Conservation (phyloP, 2,329 filamentous ascomycete genomes). For the Aspergillus sp. region DNA sequence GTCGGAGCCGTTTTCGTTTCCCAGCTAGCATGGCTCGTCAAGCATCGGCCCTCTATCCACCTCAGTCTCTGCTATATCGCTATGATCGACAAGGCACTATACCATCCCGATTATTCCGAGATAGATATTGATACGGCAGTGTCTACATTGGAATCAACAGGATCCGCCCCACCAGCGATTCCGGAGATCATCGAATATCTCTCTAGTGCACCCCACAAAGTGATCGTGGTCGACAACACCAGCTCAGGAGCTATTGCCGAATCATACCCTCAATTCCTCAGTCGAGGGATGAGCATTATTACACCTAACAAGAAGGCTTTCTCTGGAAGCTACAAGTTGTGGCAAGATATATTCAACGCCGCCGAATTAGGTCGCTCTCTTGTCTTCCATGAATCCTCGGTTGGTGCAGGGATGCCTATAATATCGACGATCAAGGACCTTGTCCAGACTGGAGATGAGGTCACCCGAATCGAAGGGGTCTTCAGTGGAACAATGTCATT, state of each 20-base stretch:
- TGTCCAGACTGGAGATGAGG: constrained; percentile 86
- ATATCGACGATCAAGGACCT: constrained; percentile 91
- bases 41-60: constrained; percentile 72
- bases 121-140: constrained; percentile 52
- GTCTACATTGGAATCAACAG: constrained; percentile 57
- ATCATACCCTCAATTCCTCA: constrained; percentile 74
- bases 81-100: constrained; percentile 64
- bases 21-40: constrained; percentile 69
- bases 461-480: constrained; percentile 90
- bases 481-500: constrained; percentile 98
- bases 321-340: constrained; percentile 72
- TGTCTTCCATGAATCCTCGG: constrained; percentile 91
- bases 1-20: constrained; percentile 87
- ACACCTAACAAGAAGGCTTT: constrained; percentile 99
- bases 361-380: constrained; percentile 62
- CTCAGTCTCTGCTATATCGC: constrained; percentile 81
- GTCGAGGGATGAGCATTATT: constrained; percentile 80
- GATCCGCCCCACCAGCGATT: constrained; percentile 49
- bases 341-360: constrained; percentile 79
- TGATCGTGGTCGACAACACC: constrained; percentile 91
- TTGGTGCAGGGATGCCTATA: constrained; percentile 88
- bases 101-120: constrained; percentile 58
- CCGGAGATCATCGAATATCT: constrained; percentile 74
- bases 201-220: constrained; percentile 68
- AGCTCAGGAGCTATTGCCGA: constrained; percentile 82